Conservation (phyloP, 257 asterid species). For the Solanum bukasovii region DNA sequence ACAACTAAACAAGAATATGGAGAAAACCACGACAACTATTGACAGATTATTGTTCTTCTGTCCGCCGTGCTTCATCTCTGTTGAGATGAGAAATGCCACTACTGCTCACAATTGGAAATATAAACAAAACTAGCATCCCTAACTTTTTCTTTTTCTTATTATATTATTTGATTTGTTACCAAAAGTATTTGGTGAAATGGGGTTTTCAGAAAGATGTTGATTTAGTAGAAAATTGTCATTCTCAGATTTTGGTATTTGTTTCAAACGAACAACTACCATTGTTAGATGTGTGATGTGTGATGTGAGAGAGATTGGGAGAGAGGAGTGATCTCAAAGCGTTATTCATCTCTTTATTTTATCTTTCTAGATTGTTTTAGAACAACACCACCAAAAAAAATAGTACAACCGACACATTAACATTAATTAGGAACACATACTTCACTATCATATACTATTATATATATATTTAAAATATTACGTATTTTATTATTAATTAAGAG, state of each 20-base stretch:
- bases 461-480: no score
- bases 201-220: constrained; percentile 12
- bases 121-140: neutral
- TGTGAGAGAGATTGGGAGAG: neutral
- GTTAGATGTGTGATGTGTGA: neutral
- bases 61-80: neutral
- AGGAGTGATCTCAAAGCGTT: constrained; percentile 13
- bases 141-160: neutral
- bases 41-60: constrained; percentile 46
- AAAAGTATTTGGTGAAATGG: constrained; percentile 46
- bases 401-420: neutral
- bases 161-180: neutral
- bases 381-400: neutral
- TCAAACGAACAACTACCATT: neutral
- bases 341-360: neutral
- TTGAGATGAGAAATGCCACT: neutral
- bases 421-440: no score
- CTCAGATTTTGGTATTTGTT: neutral
- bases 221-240: constrained; percentile 41
- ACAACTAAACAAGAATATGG: constrained; percentile 60
- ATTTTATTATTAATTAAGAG: no score
- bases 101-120: neutral
- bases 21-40: constrained; percentile 35
- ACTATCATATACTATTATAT: no score
- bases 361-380: neutral